These are phyloP conservation scores for Arthroderma uncinatum DNA, from an alignment of 2,329 filamentous ascomycete genomes.

Conservation along the genomic window DNA sequence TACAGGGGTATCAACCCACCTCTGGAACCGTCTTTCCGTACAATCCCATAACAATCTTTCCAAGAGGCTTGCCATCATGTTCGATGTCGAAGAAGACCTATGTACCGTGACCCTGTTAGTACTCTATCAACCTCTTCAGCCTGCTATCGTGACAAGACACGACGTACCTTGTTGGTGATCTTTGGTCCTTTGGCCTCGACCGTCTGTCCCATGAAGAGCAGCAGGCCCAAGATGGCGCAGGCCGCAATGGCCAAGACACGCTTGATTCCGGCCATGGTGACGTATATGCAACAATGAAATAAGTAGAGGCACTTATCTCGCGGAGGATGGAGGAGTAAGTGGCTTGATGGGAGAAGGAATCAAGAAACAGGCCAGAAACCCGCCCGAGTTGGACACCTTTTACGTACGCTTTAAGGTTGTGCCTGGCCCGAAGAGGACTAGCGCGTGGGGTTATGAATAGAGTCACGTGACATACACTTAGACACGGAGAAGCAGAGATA, in stretches of 20 bases:
- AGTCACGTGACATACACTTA: no score
- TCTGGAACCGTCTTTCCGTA: conserved; percentile 59
- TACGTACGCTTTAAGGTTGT: not conserved
- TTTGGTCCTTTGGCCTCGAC: conserved; percentile 78
- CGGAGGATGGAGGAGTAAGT: not conserved
- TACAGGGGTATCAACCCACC: conserved; percentile 28
- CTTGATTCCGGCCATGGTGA: conserved; percentile 61
- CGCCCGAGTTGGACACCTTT: not conserved
- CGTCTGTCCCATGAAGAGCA: conserved; percentile 65
- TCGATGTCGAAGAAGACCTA: conserved; percentile 56
- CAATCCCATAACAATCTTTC: conserved; percentile 52
- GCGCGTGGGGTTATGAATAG: no score
- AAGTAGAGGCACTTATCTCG: no score
- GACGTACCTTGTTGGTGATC: conserved; percentile 73
- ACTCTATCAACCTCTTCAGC: not conserved
- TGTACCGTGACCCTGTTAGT: not conserved
- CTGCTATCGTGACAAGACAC: not conserved
- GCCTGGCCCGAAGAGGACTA: not conserved
- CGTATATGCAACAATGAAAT: not conserved
- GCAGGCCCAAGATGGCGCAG: conserved; percentile 62
- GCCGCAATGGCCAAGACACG: conserved; percentile 59
- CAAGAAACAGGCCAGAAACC: not conserved
- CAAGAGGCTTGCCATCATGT: conserved; percentile 51
- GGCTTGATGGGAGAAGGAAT: not conserved
- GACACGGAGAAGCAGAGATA: no score